Evolutionary conservation across 306 rosid genomes (phyloP), one percentile per base, ranked within the genome.

Genomic region (Styphnolobium japonicum): DNA sequence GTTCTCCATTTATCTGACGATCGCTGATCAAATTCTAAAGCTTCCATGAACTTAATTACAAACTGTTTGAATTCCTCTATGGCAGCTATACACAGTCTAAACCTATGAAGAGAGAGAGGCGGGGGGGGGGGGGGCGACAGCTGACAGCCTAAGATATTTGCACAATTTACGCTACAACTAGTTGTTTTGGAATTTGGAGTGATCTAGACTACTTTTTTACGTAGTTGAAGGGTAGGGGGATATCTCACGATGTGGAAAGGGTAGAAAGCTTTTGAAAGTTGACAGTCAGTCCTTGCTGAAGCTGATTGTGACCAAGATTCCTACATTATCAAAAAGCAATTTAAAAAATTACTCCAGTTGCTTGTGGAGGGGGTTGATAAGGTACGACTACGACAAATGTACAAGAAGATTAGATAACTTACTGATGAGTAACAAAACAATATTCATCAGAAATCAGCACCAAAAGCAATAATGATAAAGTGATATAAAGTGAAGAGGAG

Each of bases 291-390:
- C 84, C 91, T 67, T 82, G 85, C 88, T 84, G 98, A 77, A 95
- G 86, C 86, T 93, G 99, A 86, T 95, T 95, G 83, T 90, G 98
- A 79, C 90, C 87, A 76, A 95, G 75, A 76, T 95, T 91, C 77
- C 99, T 95, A 67, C 78, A 84, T 55, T 82, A 27, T 64, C 63
- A 76, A 75, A 75, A 68, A 49, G n/a, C 6, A 76, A 48, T 33
- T 18, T 48, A 52, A 63, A 22, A 69, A 31, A 39, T 43, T 69
- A 53, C 45, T 19, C 71, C 61, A 82, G 34, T 81, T 83, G 22
- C 57, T 37, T 21, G 12, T 53, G 10, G 10, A 7, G 73, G n/a
- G 12, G 39, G 16, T 68, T 43, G 58, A 65, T 58, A 65, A 19
- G 45, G 73, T 36, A 73, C 34, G n/a, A 34, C 51, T 52, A 63